Percentiles rank a stretch among this genome's conserved stretches.
These are phyloP conservation scores for Aspergillus persii DNA, from an alignment of 2,329 filamentous ascomycete species.

Conservation along the genomic window DNA sequence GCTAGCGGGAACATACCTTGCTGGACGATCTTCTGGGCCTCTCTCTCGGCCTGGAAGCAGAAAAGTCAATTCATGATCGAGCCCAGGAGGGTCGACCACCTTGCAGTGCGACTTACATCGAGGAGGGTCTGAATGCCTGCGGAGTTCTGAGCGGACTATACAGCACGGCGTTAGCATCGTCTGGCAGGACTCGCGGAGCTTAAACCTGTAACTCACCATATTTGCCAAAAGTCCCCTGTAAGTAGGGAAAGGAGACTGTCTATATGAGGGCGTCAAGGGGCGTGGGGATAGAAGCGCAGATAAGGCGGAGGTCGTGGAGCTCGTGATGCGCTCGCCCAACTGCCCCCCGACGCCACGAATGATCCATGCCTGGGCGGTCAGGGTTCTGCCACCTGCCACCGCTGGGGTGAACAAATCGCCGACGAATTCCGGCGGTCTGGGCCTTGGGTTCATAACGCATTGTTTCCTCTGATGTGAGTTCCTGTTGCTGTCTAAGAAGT, in stretches of 20 bases:
- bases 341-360: constrained; percentile 31
- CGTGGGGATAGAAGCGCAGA: constrained; percentile 12
- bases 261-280: constrained; percentile 7
- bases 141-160: constrained; percentile 94
- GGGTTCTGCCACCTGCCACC: constrained; percentile 33
- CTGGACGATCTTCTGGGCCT: constrained; percentile 98
- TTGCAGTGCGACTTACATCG: constrained; percentile 65
- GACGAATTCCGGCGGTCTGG: constrained; percentile 6
- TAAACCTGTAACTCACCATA: constrained; percentile 26
- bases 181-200: not conserved
- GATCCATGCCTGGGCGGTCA: constrained; percentile 29
- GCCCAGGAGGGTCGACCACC: not conserved
- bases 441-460: not conserved
- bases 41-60: constrained; percentile 76
- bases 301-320: constrained; percentile 27
- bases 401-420: constrained; percentile 25
- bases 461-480: not conserved
- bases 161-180: constrained; percentile 10
- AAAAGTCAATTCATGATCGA: constrained; percentile 10
- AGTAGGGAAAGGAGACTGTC: constrained; percentile 3
- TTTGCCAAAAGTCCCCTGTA: constrained; percentile 14
- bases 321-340: constrained; percentile 19
- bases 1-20: constrained; percentile 62
- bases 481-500: not conserved
- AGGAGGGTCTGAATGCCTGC: constrained; percentile 97